A percentile compares a stretch with the other conserved stretches of the same genome.
Conservation (phyloP, 225 moss, liverwort and hornwort species). For the Neckera pumila region DNA sequence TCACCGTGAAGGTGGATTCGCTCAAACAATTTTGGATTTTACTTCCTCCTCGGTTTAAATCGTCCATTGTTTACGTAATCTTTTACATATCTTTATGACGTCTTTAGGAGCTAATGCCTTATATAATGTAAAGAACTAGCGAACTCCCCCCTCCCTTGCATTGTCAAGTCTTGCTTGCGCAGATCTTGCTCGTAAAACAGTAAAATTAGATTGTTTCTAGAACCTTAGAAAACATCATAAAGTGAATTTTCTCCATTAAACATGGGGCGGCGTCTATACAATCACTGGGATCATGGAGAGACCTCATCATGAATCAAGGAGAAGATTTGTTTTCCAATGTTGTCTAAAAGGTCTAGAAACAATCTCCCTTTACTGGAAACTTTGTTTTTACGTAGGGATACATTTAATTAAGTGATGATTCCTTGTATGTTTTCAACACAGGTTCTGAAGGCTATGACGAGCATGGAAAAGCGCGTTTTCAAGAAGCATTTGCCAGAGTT, state of each 20-base stretch:
- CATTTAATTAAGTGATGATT: neutral
- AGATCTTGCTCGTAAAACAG: neutral
- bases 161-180: neutral
- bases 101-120: neutral
- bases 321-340: neutral
- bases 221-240: neutral
- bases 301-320: neutral
- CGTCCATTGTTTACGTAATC: neutral
- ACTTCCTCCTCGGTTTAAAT: neutral
- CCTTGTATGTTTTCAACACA: neutral
- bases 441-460: slow-evolving; percentile 72
- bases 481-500: slow-evolving; percentile 85
- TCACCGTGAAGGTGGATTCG: slow-evolving; percentile 65
- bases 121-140: neutral
- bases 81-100: neutral
- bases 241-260: neutral
- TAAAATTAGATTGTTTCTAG: neutral
- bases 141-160: no score
- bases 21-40: neutral
- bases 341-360: neutral
- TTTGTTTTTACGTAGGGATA: neutral
- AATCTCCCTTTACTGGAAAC: neutral
- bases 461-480: slow-evolving; percentile 63
- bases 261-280: neutral
- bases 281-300: neutral